Percentiles rank a stretch among this genome's conserved stretches.
Conservation (phyloP, 2,329 filamentous ascomycete species). For the Fusarium tupiense region DNA sequence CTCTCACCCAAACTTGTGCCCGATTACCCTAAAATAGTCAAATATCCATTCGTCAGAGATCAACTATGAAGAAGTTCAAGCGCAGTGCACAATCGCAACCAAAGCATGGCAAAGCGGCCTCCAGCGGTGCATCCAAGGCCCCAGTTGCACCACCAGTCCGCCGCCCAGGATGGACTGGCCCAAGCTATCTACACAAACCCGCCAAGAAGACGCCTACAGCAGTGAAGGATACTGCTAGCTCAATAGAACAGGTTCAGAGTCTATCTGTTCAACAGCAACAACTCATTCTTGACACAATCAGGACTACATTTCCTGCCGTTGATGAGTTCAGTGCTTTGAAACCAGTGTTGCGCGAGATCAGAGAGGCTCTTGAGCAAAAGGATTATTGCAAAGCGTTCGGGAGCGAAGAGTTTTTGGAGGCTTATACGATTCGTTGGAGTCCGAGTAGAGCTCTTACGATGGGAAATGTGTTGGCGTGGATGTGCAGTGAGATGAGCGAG, state of each 20-base stretch:
- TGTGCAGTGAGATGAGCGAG: constrained; percentile 6
- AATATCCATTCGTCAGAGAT: neutral
- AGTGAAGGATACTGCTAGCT: neutral
- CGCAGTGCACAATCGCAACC: constrained; percentile 12
- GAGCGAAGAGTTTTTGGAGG: neutral
- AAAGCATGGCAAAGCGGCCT: constrained; percentile 2
- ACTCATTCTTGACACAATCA: constrained; percentile 14
- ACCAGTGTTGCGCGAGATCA: neutral
- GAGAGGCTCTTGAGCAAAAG: constrained; percentile 8
- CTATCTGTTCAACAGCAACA: neutral
- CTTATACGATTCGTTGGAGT: constrained; percentile 9
- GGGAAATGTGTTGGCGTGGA: constrained; percentile 8
- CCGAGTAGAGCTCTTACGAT: neutral
- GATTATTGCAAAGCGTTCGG: constrained; percentile 3
- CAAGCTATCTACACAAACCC: constrained; percentile 9
- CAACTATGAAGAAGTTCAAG: neutral
- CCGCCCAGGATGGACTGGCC: constrained; percentile 11
- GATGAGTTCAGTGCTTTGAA: neutral
- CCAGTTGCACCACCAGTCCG: constrained; percentile 5
- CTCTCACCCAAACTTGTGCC: neutral
- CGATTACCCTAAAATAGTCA: neutral
- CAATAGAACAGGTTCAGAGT: neutral
- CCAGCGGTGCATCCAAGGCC: constrained; percentile 9
- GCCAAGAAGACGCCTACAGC: neutral
- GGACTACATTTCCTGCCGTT: neutral